phyloP scores from a whole-genome alignment of 768 basidiomycete species.

The Lepiota venenata region DNA sequence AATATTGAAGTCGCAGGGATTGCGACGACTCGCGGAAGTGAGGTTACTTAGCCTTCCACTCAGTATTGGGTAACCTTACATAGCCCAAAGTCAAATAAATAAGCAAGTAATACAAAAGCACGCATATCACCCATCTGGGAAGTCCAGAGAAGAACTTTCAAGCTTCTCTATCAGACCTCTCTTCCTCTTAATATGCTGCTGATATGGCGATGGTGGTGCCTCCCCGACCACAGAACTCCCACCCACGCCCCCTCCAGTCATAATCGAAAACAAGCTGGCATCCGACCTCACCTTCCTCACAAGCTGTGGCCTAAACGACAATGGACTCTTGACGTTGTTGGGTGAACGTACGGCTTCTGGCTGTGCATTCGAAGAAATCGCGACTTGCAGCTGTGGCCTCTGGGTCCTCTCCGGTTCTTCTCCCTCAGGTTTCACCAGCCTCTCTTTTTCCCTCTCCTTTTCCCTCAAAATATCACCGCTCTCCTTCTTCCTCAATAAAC shows the following conservation, averaged over 20 bases:
- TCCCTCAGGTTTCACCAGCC: slow-evolving; percentile 11
- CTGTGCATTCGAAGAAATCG: slow-evolving; percentile 17
- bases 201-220: slow-evolving; percentile 6
- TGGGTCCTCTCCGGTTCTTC: slow-evolving; percentile 16
- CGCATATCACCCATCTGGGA: slow-evolving; percentile 19
- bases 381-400: slow-evolving; percentile 29
- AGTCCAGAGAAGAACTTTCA: slow-evolving; percentile 24
- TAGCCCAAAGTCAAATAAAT: too few species aligned
- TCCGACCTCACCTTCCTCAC: slow-evolving; percentile 10
- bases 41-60: too few species aligned
- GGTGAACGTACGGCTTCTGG: neutral
- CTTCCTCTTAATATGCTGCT: slow-evolving; percentile 23
- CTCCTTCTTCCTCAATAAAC: slow-evolving; percentile 19
- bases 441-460: slow-evolving; percentile 20
- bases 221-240: slow-evolving; percentile 1
- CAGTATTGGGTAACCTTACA: too few species aligned
- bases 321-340: slow-evolving; percentile 4
- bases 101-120: neutral
- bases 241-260: neutral
- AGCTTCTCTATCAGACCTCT: slow-evolving; percentile 28
- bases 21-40: too few species aligned
- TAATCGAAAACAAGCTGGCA: slow-evolving; percentile 5
- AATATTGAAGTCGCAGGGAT: too few species aligned
- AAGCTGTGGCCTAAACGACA: neutral
- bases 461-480: slow-evolving; percentile 16